These are phyloP conservation scores for Mortierella sp. DNA, from an alignment of 371 early-diverging fungal genomes.

Conservation along the genomic window DNA sequence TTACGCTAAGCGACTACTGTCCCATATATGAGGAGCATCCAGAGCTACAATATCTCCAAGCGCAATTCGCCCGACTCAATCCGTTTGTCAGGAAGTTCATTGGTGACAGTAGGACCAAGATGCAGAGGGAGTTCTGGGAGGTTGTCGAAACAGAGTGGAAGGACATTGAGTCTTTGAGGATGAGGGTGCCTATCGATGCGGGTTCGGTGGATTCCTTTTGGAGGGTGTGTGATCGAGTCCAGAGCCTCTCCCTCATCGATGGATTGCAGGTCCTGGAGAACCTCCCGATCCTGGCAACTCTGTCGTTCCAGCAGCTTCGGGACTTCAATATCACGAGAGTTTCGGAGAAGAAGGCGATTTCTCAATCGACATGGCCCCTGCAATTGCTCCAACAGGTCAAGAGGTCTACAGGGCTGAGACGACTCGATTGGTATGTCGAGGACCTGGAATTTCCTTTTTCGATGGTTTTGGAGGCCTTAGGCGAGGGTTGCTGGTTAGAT, in stretches of 20 bases:
- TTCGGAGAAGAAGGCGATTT: background rate
- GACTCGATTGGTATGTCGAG: background rate
- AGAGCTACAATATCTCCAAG: background rate
- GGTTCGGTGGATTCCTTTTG: background rate
- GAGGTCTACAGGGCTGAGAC: background rate
- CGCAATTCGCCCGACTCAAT: background rate
- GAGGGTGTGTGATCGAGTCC: background rate
- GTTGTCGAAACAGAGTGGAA: background rate
- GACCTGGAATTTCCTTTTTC: background rate
- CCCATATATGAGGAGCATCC: background rate
- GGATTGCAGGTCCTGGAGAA: background rate
- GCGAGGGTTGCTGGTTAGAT: background rate
- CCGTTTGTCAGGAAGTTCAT: background rate
- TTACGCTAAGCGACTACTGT: background rate
- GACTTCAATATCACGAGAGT: background rate
- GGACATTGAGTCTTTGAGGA: background rate
- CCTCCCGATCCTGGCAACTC: background rate
- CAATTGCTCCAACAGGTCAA: background rate
- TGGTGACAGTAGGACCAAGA: no score
- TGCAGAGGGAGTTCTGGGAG: background rate
- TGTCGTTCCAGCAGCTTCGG: background rate
- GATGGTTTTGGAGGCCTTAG: background rate
- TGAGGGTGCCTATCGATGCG: background rate
- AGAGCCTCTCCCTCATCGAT: background rate
- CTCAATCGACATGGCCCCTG: background rate